Percentiles rank a stretch among this genome's conserved stretches.
Conservation (phyloP, 345 rosid genomes). For the Durio zibethinus region DNA sequence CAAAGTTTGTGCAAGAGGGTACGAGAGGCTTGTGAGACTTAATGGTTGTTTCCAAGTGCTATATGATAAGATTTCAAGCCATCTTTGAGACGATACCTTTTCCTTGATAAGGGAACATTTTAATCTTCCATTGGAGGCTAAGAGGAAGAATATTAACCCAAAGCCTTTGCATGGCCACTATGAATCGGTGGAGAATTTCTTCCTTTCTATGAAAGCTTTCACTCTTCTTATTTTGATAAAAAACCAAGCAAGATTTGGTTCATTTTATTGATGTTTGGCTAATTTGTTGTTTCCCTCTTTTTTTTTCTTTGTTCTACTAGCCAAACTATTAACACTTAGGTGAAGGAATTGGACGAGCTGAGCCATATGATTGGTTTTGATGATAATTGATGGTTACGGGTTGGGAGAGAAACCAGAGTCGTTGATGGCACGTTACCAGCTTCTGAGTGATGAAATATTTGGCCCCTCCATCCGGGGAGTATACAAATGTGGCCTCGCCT, state of each 20-base stretch:
- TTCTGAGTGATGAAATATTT: slow-evolving; percentile 15
- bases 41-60: slow-evolving; percentile 16
- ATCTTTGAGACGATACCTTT: slow-evolving; percentile 9
- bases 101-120: slow-evolving; percentile 3
- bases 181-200: neutral
- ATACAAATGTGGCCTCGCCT: neutral
- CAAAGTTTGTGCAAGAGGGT: neutral
- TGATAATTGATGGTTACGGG: slow-evolving; percentile 20
- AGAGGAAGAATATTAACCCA: slow-evolving; percentile 4
- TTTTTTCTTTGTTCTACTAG: neutral
- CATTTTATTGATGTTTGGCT: too few relatives aligned
- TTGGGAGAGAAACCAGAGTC: neutral
- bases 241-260: too few relatives aligned
- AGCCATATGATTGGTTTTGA: neutral
- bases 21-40: slow-evolving; percentile 16
- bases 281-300: neutral
- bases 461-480: neutral
- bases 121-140: slow-evolving; percentile 7
- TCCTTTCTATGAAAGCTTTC: slow-evolving; percentile 13
- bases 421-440: neutral
- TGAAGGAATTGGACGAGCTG: slow-evolving; percentile 17
- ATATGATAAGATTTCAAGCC: neutral
- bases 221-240: too few relatives aligned
- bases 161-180: slow-evolving; percentile 15
- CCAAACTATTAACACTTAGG: neutral